Evolutionary conservation across 2,329 filamentous ascomycete species (phyloP), one percentile per base, ranked within the genome.

Genomic region (Claviceps paspali): DNA sequence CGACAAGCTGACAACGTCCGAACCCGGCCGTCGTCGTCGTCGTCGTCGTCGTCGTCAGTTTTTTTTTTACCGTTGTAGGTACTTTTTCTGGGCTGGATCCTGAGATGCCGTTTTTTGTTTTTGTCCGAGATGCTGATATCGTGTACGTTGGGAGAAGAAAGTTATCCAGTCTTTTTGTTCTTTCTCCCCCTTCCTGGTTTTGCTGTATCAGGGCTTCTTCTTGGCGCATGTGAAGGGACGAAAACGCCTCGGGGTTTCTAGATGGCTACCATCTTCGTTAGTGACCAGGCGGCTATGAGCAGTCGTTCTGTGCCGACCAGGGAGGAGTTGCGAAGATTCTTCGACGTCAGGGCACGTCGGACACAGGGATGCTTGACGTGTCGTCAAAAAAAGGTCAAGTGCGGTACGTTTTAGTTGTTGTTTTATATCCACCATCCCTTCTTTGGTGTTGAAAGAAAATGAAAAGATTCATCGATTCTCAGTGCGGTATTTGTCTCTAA

Each of bases 361-460:
- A 36, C 21, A 12, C 28, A 32, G 10, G 38, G 38, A 17, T 39
- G 33, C 30, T 29, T 36, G 32, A 39, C 38, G 14, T 39, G 38
- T 29, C 38, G 38, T 24, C 38, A 39, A 23, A 23, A 33, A 17
- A 39, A 39, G n/a, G 33, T 39, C 23, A 39, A 39, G 23, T 36
- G 38, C 21, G 38, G 38, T 39, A 33, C 15, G 33, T 32, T n/a
- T n/a, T 19, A 6, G 5, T 17, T 23, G n/a, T 4, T 10, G n/a
- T 11, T 9, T 17, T 14, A 10, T 34, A 11, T 34, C 14, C 12
- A 7, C 12, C 6, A 7, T 11, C 26, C 17, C 19, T 22, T n/a
- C 12, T 10, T 17, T 27, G 12, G 14, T 17, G 17, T 22, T 19
- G 3, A 19, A 35, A 19, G 12, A 10, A 12, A 31, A 15, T 17